phyloP scores from a whole-genome alignment of 805 yeast species.

The Candida silvicultrix region DNA sequence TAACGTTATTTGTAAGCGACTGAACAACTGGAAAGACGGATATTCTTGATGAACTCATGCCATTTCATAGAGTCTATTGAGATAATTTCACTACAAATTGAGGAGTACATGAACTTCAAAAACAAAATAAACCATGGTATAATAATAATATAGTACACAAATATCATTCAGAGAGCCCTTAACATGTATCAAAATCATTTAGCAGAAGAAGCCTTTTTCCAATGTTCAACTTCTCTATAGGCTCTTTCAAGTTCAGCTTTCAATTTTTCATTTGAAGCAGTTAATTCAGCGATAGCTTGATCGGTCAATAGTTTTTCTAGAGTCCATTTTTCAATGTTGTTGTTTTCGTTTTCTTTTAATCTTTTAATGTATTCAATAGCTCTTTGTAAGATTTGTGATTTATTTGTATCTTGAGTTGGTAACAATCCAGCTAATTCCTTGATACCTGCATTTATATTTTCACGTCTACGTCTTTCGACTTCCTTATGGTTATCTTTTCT shows the following conservation, averaged over 20 bases:
- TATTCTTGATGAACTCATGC: no score
- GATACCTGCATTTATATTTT: constrained; percentile 82
- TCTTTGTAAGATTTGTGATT: constrained; percentile 80
- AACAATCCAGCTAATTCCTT: constrained; percentile 69
- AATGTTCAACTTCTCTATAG: constrained; percentile 83
- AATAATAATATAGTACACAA: not conserved
- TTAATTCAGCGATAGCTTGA: constrained; percentile 82
- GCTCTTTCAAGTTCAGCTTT: constrained; percentile 86
- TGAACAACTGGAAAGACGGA: no score
- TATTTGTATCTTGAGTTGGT: constrained; percentile 81
- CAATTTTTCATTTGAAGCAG: constrained; percentile 80
- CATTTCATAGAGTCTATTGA: no score
- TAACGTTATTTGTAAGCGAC: no score
- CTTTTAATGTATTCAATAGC: constrained; percentile 89
- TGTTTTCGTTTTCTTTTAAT: constrained; percentile 83
- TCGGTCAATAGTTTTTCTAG: constrained; percentile 87
- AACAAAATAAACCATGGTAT: no score
- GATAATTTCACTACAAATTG: no score
- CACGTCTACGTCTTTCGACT: constrained; percentile 90
- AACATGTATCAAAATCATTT: no score
- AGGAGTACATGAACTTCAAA: no score
- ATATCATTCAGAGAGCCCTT: no score
- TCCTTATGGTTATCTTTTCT: constrained; percentile 92
- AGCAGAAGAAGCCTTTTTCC: constrained; percentile 43
- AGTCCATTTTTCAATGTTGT: constrained; percentile 91